Evolutionary conservation across 2,329 filamentous ascomycete species (phyloP).

Genomic region (Zasmidium cellare): DNA sequence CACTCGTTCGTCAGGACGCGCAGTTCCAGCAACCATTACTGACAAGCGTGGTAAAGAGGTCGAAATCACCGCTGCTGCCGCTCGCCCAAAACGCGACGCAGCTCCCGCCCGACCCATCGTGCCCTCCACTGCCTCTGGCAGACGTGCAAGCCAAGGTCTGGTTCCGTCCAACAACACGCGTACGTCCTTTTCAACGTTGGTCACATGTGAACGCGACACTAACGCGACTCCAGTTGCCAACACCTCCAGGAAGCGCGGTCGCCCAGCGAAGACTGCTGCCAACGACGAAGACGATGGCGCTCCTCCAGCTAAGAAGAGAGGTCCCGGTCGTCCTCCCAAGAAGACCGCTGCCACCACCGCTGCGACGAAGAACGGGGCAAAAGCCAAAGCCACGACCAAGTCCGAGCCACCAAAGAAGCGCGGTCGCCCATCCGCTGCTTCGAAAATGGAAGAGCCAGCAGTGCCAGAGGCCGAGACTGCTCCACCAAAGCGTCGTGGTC

Average conservation of each 20-base stretch:
- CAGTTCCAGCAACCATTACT: constrained; percentile 20
- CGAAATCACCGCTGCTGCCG: constrained; percentile 30
- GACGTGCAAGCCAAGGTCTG: background rate
- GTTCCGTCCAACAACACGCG: background rate
- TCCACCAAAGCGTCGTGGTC: constrained; percentile 30
- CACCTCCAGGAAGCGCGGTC: constrained; percentile 19
- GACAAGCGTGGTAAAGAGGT: constrained; percentile 26
- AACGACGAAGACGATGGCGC: constrained; percentile 2
- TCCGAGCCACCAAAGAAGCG: constrained; percentile 27
- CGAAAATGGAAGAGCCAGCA: constrained; percentile 10
- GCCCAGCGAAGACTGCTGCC: constrained; percentile 7
- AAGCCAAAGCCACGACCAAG: constrained; percentile 11
- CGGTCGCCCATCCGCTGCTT: constrained; percentile 23
- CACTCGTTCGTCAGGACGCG: constrained; percentile 3
- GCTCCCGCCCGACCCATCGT: background rate
- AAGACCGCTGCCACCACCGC: constrained; percentile 7
- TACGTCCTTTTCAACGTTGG: background rate
- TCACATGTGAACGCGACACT: background rate
- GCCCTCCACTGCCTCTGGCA: background rate
- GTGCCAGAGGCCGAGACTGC: constrained; percentile 18
- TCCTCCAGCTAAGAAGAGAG: constrained; percentile 5
- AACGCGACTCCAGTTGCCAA: constrained; percentile 2
- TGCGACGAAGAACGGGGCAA: constrained; percentile 23
- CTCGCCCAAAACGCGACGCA: constrained; percentile 22
- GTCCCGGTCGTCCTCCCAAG: constrained; percentile 14